Evolutionary conservation across 164 flowering plant genomes (phyloP).

Genomic region (Vitis cinerea): DNA sequence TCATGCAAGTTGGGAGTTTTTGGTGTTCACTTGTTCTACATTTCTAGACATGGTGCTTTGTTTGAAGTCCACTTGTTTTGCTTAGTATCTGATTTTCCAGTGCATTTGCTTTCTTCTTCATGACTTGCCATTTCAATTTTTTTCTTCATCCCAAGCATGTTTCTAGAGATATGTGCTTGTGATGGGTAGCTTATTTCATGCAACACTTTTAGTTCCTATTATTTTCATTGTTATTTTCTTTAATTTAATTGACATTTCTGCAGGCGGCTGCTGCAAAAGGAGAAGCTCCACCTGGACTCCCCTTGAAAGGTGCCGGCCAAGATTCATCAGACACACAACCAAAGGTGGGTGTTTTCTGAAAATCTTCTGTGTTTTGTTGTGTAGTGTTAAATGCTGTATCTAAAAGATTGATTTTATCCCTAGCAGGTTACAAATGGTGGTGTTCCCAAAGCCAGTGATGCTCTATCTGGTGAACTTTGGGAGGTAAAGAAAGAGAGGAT

Average conservation of each 20-base stretch:
- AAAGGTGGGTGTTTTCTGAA: slow-evolving; percentile 42
- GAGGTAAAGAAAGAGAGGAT: slow-evolving; percentile 83
- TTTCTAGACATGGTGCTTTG: too few species aligned
- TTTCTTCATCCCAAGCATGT: too few species aligned
- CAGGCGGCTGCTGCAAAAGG: slow-evolving; percentile 99
- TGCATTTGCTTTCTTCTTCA: too few species aligned
- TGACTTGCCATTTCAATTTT: too few species aligned
- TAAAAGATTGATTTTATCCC: background rate
- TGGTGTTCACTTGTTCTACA: too few species aligned
- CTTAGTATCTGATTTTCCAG: too few species aligned
- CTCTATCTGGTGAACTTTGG: slow-evolving; percentile 98
- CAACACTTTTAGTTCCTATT: too few species aligned
- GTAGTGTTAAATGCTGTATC: background rate
- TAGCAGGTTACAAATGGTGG: slow-evolving; percentile 72
- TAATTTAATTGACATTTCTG: slow-evolving; percentile 9
- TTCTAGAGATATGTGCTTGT: too few species aligned
- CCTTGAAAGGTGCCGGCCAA: slow-evolving; percentile 93
- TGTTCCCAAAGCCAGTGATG: slow-evolving; percentile 73
- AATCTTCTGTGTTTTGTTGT: background rate
- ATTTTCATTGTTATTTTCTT: background rate
- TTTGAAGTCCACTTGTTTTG: too few species aligned
- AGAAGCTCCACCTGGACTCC: slow-evolving; percentile 97
- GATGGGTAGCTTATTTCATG: too few species aligned
- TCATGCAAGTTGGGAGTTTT: too few species aligned
- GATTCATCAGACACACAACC: slow-evolving; percentile 83